Conservation (phyloP, 1,284 basidiomycete species). For the Sparassis latifolia region DNA sequence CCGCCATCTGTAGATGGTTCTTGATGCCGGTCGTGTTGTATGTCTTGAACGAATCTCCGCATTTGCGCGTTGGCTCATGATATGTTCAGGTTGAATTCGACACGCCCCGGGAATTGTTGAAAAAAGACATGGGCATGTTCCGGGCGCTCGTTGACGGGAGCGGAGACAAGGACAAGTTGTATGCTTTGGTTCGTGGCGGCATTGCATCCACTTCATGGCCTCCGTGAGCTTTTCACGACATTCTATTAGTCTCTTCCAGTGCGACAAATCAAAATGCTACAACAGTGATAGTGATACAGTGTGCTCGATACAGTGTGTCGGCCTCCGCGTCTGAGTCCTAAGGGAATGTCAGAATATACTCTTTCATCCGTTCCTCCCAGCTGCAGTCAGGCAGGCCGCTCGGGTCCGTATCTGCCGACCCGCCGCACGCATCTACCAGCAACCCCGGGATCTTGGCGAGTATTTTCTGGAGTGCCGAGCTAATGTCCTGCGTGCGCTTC, state of each 20-base stretch:
- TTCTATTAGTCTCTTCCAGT: too few species aligned
- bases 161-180: constrained; percentile 25
- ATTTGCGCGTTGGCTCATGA: neutral
- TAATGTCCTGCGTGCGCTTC: constrained; percentile 21
- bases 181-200: constrained; percentile 16
- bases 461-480: constrained; percentile 23
- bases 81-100: constrained; percentile 25
- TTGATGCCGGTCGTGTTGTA: constrained; percentile 24
- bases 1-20: constrained; percentile 20
- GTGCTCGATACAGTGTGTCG: neutral
- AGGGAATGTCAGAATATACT: constrained; percentile 55
- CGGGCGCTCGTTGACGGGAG: constrained; percentile 29
- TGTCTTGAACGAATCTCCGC: neutral
- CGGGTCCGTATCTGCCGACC: constrained; percentile 28
- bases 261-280: neutral
- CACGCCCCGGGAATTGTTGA: constrained; percentile 24
- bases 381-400: constrained; percentile 43
- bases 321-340: constrained; percentile 17
- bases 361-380: constrained; percentile 58
- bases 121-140: constrained; percentile 24
- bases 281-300: neutral
- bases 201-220: neutral
- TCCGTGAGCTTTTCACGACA: too few species aligned
- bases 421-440: constrained; percentile 43
- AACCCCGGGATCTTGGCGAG: constrained; percentile 27